A percentile compares a stretch with the other conserved stretches of the same genome.
Conservation (phyloP, 257 asterid species). For the Forsythia suspensa region DNA sequence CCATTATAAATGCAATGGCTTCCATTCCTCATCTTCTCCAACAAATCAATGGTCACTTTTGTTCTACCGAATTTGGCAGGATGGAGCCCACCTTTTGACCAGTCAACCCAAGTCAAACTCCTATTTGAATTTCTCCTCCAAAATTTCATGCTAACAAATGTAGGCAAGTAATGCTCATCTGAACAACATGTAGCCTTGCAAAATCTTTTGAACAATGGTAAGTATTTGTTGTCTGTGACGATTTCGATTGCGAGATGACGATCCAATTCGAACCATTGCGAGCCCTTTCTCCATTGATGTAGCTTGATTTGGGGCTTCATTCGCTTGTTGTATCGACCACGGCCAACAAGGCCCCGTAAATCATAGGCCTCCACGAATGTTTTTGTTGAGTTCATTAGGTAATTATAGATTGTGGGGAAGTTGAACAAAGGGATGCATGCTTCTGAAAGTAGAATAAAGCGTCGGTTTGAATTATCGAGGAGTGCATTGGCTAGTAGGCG, state of each 20-base stretch:
- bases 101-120: slow-evolving; percentile 84
- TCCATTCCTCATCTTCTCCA: slow-evolving; percentile 39
- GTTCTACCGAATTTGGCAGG: slow-evolving; percentile 43
- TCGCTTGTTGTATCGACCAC: slow-evolving; percentile 54
- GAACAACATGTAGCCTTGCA: slow-evolving; percentile 71
- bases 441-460: slow-evolving; percentile 49
- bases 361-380: slow-evolving; percentile 60
- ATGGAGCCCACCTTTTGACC: slow-evolving; percentile 78
- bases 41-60: slow-evolving; percentile 42
- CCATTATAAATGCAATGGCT: slow-evolving; percentile 56
- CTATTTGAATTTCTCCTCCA: slow-evolving; percentile 42
- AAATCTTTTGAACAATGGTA: slow-evolving; percentile 31
- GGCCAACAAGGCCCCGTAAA: slow-evolving; percentile 51
- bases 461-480: slow-evolving; percentile 46
- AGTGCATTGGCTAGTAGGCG: slow-evolving; percentile 52
- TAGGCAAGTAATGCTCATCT: slow-evolving; percentile 74
- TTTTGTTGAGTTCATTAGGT: slow-evolving; percentile 43
- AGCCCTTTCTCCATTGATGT: slow-evolving; percentile 63
- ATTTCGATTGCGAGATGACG: slow-evolving; percentile 48
- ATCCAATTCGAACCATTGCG: slow-evolving; percentile 69
- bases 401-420: slow-evolving; percentile 51
- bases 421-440: slow-evolving; percentile 67
- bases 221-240: slow-evolving; percentile 37
- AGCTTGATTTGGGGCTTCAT: slow-evolving; percentile 50
- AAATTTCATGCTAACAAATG: slow-evolving; percentile 35